Base-by-base conservation (phyloP, 805 yeast species). In the Myxozyma geophila region DNA sequence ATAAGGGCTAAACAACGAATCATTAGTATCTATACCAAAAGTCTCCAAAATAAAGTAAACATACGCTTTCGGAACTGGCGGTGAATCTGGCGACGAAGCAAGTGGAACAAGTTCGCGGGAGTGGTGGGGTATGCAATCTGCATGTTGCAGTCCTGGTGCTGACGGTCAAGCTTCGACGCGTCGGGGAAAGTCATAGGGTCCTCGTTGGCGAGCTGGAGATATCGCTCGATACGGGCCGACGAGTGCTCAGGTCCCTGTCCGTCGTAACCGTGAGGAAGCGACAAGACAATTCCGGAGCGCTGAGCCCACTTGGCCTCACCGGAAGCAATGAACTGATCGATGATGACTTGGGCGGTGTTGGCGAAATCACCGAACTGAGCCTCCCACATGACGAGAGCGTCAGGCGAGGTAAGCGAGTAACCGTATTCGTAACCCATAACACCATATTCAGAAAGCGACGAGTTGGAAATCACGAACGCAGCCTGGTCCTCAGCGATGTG, bases 211-310 rank as follows among this genome's bases (percentile, higher is more conserved):
- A 95, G 80, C 82, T 90, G 97, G 79, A 95, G 83, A 81, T 92
- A 95, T 82, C 99, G 88, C 82, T 95, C 99, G 60, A 95, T 79
- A 84, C 98, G 88, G 74, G 96, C 98, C 62, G 97, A 90, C 35
- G 99, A 95, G 81, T 95, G 99, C 82, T 95, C 99, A 70, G 99
- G 98, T 74, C 99, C 99, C 82, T 95, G 99, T 71, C 99, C 99
- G 77, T 95, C 99, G 78, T 92, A 95, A 81, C 99, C 99, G 77
- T 95, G 99, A 63, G 99, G 99, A 79, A 95, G 84, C 2, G 98
- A 90, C 72, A 95, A 80, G 44, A 95, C 96, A 64, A 95, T 76
- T 77, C 99, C 99, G 13, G 97, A 90, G 81, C 99, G 89, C 84
- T 95, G 99, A 77, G 90, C 89, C 99, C 99, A 95, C 82, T 95